A percentile compares a stretch with the other conserved stretches of the same genome.
Conservation (phyloP, 1,139 yeast species). For the Scheffersomyces illinoinensis region DNA sequence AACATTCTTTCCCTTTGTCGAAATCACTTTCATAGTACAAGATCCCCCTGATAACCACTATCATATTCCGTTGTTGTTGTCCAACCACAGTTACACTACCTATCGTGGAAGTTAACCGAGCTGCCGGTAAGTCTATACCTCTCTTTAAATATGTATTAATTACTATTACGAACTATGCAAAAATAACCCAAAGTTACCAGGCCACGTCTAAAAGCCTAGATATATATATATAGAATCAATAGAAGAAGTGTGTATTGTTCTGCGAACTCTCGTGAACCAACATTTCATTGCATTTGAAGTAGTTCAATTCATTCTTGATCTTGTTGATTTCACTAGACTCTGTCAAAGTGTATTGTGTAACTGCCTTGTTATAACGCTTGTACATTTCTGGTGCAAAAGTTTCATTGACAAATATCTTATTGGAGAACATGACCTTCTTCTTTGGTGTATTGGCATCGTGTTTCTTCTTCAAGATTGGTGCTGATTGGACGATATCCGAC, state of each 20-base stretch:
- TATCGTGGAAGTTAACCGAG: constrained; percentile 68
- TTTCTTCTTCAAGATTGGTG: constrained; percentile 7
- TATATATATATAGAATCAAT: constrained; percentile 17
- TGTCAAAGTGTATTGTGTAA: constrained; percentile 50
- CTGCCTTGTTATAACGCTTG: constrained; percentile 53
- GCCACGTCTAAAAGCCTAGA: neutral
- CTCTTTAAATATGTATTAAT: neutral
- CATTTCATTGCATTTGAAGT: constrained; percentile 56
- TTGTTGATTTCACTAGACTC: constrained; percentile 47
- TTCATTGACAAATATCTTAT: constrained; percentile 44
- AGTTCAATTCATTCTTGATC: constrained; percentile 52
- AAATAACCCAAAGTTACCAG: neutral
- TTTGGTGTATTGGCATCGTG: constrained; percentile 3
- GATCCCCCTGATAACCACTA: constrained; percentile 76
- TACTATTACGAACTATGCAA: neutral
- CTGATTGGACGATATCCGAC: neutral
- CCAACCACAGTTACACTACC: constrained; percentile 85
- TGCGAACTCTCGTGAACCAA: constrained; percentile 54
- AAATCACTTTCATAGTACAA: constrained; percentile 65
- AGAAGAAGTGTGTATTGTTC: constrained; percentile 54
- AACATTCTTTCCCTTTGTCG: constrained; percentile 84
- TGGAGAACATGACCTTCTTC: constrained; percentile 43
- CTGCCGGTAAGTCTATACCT: neutral
- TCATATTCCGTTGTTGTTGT: constrained; percentile 80
- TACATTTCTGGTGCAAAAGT: constrained; percentile 51